phyloP scores from a whole-genome alignment of 495 filamentous ascomycete genomes.

The Talaromyces adpressus region DNA sequence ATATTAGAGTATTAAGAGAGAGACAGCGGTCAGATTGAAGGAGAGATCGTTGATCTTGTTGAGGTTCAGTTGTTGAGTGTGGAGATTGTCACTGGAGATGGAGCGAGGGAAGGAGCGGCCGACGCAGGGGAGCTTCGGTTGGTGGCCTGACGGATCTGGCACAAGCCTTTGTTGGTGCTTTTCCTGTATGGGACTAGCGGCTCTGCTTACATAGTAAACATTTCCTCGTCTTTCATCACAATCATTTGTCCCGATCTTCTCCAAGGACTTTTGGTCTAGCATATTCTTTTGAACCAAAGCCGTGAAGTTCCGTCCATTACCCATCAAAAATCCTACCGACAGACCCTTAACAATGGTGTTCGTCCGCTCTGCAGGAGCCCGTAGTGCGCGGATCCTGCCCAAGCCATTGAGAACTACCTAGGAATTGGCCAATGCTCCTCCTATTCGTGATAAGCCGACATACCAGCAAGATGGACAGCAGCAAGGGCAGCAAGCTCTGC shows the following conservation, averaged over 20 bases:
- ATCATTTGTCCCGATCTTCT: not conserved
- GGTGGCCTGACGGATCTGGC: not conserved
- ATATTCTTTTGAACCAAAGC: too few species aligned
- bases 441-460: not conserved
- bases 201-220: not conserved
- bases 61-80: not conserved
- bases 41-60: not conserved
- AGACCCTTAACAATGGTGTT: not conserved
- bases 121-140: not conserved
- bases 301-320: too few species aligned
- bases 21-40: not conserved
- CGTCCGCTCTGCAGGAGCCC: not conserved
- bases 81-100: not conserved
- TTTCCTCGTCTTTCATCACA: not conserved
- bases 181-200: slow-evolving; percentile 2
- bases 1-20: not conserved
- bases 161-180: not conserved
- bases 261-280: too few species aligned
- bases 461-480: not conserved
- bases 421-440: not conserved
- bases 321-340: not conserved
- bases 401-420: not conserved
- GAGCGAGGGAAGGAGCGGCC: not conserved
- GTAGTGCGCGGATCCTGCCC: not conserved
- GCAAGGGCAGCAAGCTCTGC: not conserved